Percentiles rank a stretch among this genome's conserved stretches.
phyloP scores from a whole-genome alignment of 345 rosid genomes.

The Conringia planisiliqua region DNA sequence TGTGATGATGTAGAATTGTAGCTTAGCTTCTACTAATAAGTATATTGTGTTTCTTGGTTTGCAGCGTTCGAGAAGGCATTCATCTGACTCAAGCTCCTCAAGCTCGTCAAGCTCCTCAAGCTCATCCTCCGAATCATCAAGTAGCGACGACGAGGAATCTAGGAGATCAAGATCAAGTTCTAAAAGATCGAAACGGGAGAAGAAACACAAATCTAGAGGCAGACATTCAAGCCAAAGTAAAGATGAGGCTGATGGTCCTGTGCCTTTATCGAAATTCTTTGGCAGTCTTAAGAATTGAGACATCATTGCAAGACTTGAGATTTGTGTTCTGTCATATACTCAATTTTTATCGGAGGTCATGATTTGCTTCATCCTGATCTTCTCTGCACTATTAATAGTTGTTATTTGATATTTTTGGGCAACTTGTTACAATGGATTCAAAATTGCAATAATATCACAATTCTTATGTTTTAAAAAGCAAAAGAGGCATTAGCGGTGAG shows the following conservation, averaged over 20 bases:
- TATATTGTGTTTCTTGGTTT: background rate
- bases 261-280: conserved; percentile 86
- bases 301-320: background rate
- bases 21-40: background rate
- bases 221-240: conserved; percentile 42
- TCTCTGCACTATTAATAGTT: background rate
- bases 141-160: conserved; percentile 66
- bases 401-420: background rate
- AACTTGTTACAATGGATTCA: background rate
- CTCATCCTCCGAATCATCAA: conserved; percentile 61
- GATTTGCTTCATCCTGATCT: background rate
- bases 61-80: conserved; percentile 50
- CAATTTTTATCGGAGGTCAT: background rate
- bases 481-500: background rate
- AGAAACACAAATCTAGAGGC: conserved; percentile 51
- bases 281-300: conserved; percentile 54
- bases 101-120: conserved; percentile 42
- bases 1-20: background rate
- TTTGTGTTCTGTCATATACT: conserved; percentile 14
- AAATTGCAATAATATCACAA: background rate
- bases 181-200: conserved; percentile 54
- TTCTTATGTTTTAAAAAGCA: background rate
- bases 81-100: conserved; percentile 22
- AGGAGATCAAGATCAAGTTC: conserved; percentile 70
- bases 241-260: conserved; percentile 59